Conservation (phyloP, 139 green algal species). For the Micractinium sp. region DNA sequence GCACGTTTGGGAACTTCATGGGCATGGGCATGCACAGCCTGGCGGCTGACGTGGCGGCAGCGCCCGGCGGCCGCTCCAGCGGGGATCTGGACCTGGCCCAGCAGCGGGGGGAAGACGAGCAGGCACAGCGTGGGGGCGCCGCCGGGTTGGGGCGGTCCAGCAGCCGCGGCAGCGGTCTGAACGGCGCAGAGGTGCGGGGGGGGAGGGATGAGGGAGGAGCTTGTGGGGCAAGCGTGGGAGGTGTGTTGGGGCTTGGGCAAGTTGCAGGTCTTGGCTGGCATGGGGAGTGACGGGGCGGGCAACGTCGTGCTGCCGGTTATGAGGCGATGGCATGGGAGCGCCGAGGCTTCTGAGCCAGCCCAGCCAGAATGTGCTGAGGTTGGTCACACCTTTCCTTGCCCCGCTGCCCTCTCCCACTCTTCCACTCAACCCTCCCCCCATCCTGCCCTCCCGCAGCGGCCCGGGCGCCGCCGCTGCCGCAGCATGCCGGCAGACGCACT, state of each 20-base stretch:
- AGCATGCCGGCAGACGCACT: background rate
- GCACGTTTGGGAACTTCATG: conserved; percentile 37
- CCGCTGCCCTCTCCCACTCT: background rate
- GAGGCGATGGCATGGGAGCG: too few species aligned
- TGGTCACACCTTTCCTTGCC: too few species aligned
- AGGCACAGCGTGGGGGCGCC: background rate
- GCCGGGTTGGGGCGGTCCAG: conserved; percentile 14
- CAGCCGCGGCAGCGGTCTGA: conserved; percentile 22
- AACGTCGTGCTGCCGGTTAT: too few species aligned
- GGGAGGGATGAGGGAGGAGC: background rate
- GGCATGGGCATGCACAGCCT: conserved; percentile 27
- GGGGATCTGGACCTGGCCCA: background rate
- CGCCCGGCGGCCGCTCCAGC: too few species aligned
- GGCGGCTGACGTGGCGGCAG: conserved; percentile 9
- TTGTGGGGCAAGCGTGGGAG: background rate
- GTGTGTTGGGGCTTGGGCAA: background rate
- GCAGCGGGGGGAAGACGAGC: conserved; percentile 13
- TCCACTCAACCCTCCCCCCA: background rate
- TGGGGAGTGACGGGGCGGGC: too few species aligned
- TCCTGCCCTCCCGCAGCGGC: background rate
- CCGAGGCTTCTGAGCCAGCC: too few species aligned
- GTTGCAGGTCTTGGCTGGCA: background rate
- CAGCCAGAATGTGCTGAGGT: too few species aligned
- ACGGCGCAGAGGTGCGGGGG: conserved; percentile 15
- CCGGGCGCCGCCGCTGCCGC: conserved; percentile 20